Conservation (phyloP, 2,329 filamentous ascomycete genomes). For the Furcasterigmium sp. region DNA sequence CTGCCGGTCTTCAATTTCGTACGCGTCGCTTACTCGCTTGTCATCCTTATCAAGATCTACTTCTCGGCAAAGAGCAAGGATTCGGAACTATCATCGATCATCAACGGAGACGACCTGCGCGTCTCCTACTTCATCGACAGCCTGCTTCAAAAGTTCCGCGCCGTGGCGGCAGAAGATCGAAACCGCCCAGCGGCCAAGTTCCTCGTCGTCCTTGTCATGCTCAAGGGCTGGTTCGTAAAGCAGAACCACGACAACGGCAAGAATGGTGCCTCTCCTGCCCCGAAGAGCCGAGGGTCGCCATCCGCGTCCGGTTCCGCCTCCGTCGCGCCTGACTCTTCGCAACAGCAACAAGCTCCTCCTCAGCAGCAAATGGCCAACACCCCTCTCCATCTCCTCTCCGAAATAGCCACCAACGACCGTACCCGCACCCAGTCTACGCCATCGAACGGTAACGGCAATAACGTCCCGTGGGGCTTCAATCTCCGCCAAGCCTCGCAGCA, state of each 20-base stretch:
- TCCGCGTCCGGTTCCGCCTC: conserved; percentile 1
- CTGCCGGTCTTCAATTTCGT: conserved; percentile 68
- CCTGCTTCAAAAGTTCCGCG: conserved; percentile 63
- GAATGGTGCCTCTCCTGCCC: neutral
- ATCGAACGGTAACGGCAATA: conserved; percentile 9
- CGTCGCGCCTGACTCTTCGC: neutral
- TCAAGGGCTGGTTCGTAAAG: conserved; percentile 64
- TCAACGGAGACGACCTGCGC: conserved; percentile 63
- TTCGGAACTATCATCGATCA: conserved; percentile 64
- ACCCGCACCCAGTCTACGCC: conserved; percentile 9
- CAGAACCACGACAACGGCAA: conserved; percentile 26
- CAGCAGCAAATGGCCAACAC: conserved; percentile 34
- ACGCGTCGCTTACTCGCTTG: conserved; percentile 64
- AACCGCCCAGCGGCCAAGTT: conserved; percentile 67
- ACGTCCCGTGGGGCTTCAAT: conserved; percentile 11
- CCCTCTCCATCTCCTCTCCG: conserved; percentile 51
- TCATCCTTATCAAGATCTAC: conserved; percentile 70
- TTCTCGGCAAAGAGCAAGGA: conserved; percentile 59
- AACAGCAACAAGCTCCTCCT: conserved; percentile 6
- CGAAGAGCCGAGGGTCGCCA: neutral
- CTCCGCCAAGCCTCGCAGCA: conserved; percentile 6
- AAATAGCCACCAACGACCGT: conserved; percentile 44
- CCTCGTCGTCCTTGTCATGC: conserved; percentile 62
- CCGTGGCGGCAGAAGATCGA: conserved; percentile 56
- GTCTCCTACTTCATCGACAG: conserved; percentile 61